Evolutionary conservation across 2,329 filamentous ascomycete species (phyloP).

Genomic region (Ceratocystis diversiconidia): DNA sequence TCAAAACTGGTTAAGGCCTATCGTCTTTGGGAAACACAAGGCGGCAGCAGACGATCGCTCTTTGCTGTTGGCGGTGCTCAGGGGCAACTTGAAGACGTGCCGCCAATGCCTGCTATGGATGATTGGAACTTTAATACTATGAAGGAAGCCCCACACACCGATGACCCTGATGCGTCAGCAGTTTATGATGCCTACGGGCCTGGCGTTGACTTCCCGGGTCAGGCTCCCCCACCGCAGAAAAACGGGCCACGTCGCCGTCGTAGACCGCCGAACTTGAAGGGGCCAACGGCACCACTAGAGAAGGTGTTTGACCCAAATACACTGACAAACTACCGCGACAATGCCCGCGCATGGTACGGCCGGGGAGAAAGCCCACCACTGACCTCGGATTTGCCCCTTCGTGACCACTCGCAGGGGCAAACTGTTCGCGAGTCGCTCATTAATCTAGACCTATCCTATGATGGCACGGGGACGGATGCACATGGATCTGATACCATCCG

Average conservation of each 20-base stretch:
- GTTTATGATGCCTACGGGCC: constrained; percentile 16
- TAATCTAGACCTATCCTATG: constrained; percentile 32
- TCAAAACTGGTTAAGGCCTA: constrained; percentile 50
- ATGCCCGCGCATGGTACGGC: constrained; percentile 31
- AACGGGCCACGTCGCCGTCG: constrained; percentile 25
- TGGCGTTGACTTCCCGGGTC: constrained; percentile 12
- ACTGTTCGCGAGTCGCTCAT: constrained; percentile 33
- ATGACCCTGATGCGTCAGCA: constrained; percentile 10
- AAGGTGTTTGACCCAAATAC: constrained; percentile 37
- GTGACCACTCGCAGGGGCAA: constrained; percentile 28
- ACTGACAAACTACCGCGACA: constrained; percentile 33
- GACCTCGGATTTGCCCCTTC: constrained; percentile 32
- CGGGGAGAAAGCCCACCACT: constrained; percentile 22
- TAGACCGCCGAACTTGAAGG: constrained; percentile 31
- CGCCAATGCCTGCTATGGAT: constrained; percentile 29
- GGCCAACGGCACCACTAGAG: constrained; percentile 31
- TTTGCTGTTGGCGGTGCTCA: constrained; percentile 40
- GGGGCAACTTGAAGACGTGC: constrained; percentile 25
- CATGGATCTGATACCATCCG: constrained; percentile 13
- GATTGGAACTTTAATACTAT: constrained; percentile 45
- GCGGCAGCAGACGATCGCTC: constrained; percentile 47
- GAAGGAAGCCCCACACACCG: constrained; percentile 6
- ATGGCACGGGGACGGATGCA: constrained; percentile 14
- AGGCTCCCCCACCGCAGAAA: constrained; percentile 19
- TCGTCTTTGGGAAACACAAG: constrained; percentile 52